Evolutionary conservation across 768 basidiomycete genomes (phyloP), one percentile per base, ranked within the genome.

Genomic region (Lenzites betulinus): DNA sequence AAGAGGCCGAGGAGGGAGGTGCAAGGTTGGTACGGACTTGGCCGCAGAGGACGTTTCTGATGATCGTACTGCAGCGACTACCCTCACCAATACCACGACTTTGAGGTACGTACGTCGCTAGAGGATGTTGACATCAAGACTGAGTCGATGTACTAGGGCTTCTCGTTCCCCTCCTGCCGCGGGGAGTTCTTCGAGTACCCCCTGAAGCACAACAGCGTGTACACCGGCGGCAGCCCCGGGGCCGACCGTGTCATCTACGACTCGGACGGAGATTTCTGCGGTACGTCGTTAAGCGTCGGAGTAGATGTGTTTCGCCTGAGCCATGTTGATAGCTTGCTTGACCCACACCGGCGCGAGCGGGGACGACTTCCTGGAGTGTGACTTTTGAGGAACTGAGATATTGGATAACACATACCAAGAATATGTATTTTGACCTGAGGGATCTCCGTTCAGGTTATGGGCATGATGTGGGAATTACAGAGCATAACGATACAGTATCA

Each of bases 221-320:
- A 73, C 63, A 63, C 50, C 26, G 68, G 69, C 30, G 71, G 65
- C 13, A 67, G 66, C 51, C 69, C 71, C 30, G 71, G 70, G 9
- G 70, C 73, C 28, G 72, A 74, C 59, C 66, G 71, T 11, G 66
- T 75, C 36, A 70, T 68, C 39, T 67, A 63, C 48, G 65, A 67
- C 46, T 22, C 41, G 15, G 20, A 49, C 22, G 63, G 65, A 35
- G 60, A 64, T 48, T 67, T 67, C 57, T 69, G 68, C 50, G 68
- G 69, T 70, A 47, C 39, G 65, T 49, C 16, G 18, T 22, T 20
- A 25, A n/a, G 2, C 7, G 16, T 20, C 16, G 8, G 13, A 15
- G 13, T 12, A 33, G 13, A 5, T 15, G 13, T 28, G 35, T 7
- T 9, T 7, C 13, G 26, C 35, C 54, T 50, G 35, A 64, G 26